Conservation (phyloP, 179 eudicot species). For the Silene vulgaris region DNA sequence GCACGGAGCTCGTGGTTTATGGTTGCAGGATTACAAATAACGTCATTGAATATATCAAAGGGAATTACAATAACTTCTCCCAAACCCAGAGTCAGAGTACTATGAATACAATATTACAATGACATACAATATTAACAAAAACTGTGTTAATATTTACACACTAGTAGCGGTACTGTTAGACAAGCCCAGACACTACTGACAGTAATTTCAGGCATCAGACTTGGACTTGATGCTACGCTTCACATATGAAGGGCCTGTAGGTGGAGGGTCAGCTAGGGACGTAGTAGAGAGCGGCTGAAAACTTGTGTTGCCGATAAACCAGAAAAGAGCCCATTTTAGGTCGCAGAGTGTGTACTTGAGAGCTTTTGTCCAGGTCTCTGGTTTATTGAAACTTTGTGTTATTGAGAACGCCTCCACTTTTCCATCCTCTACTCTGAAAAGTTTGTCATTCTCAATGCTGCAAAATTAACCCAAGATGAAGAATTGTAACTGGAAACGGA, state of each 20-base stretch:
- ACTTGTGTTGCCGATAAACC: conserved; percentile 91
- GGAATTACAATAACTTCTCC: neutral
- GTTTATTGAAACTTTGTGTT: conserved; percentile 93
- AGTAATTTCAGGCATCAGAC: conserved; percentile 22
- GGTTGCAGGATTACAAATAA: neutral
- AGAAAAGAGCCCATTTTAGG: conserved; percentile 90
- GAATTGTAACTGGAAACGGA: neutral
- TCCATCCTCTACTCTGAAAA: conserved; percentile 77
- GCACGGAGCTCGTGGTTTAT: neutral
- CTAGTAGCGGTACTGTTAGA: neutral
- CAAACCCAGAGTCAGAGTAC: neutral
- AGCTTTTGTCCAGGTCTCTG: conserved; percentile 94
- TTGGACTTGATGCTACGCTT: conserved; percentile 30
- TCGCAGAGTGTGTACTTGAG: conserved; percentile 90
- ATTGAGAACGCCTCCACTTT: conserved; percentile 80
- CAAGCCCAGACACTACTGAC: too few species aligned
- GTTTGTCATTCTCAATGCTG: conserved; percentile 76
- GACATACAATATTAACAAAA: conserved; percentile 5
- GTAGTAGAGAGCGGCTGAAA: conserved; percentile 72
- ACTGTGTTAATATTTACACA: neutral
- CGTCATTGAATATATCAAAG: neutral
- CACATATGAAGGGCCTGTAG: conserved; percentile 35
- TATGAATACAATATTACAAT: conserved; percentile 5
- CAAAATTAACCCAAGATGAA: conserved; percentile 1
- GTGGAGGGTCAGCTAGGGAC: conserved; percentile 40